Percentiles rank a stretch among this genome's conserved stretches.
These are phyloP conservation scores for Sporothrix euskadiensis DNA, from an alignment of 2,329 filamentous ascomycete genomes.

Conservation along the genomic window DNA sequence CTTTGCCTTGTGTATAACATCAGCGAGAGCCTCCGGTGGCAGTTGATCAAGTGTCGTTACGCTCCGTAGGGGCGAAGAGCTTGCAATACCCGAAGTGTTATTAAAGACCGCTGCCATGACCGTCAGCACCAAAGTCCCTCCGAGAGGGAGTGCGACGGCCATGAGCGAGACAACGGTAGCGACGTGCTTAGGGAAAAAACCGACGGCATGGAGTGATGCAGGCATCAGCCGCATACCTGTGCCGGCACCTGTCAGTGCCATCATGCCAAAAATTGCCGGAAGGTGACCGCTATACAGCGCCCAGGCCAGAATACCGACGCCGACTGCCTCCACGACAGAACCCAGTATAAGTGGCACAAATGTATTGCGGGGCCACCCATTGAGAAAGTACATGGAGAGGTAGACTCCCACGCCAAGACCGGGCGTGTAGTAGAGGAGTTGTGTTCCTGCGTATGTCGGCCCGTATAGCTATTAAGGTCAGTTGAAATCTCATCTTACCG, in stretches of 20 bases:
- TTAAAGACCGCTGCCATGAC: constrained; percentile 71
- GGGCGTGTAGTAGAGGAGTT: constrained; percentile 63
- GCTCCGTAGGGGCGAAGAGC: constrained; percentile 37
- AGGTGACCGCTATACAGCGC: constrained; percentile 38
- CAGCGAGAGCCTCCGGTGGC: constrained; percentile 40
- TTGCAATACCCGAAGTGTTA: constrained; percentile 46
- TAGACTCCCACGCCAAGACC: constrained; percentile 63
- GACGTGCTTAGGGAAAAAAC: constrained; percentile 59
- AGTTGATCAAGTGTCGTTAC: constrained; percentile 43
- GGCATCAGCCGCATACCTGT: constrained; percentile 66
- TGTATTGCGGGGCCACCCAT: constrained; percentile 62
- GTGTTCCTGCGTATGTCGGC: constrained; percentile 23
- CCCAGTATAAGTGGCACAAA: constrained; percentile 60
- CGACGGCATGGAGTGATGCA: constrained; percentile 61
- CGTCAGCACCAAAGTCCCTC: constrained; percentile 64
- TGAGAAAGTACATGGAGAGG: constrained; percentile 59
- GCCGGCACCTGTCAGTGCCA: constrained; percentile 63
- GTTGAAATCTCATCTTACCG: neutral
- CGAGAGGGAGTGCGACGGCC: constrained; percentile 60
- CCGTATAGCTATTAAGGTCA: constrained; percentile 38
- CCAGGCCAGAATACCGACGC: constrained; percentile 59
- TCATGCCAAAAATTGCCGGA: constrained; percentile 60
- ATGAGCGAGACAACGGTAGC: constrained; percentile 61
- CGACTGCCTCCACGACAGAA: constrained; percentile 57
- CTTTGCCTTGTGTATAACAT: constrained; percentile 48